Conservation (phyloP, 2,329 filamentous ascomycete species). For the Cladosporium sp. region DNA sequence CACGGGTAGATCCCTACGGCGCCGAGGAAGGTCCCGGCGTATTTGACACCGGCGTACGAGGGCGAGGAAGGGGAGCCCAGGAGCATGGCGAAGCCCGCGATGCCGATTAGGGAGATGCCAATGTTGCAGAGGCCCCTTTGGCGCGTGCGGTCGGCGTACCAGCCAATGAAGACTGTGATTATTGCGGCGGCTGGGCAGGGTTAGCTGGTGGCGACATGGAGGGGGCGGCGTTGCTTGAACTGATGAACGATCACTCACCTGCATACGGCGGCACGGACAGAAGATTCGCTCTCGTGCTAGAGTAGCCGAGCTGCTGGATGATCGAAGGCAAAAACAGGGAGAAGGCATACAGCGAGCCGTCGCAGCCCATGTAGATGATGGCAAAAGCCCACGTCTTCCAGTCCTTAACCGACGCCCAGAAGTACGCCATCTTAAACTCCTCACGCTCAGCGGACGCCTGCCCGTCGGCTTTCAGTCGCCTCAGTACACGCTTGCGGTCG, state of each 20-base stretch:
- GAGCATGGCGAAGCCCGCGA: slow-evolving; percentile 74
- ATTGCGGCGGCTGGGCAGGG: slow-evolving; percentile 50
- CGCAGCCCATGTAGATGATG: slow-evolving; percentile 70
- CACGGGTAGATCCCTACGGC: slow-evolving; percentile 85
- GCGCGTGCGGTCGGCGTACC: slow-evolving; percentile 66
- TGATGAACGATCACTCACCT: neutral
- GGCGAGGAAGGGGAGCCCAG: slow-evolving; percentile 48
- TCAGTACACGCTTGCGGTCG: slow-evolving; percentile 66
- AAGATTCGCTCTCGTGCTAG: slow-evolving; percentile 59
- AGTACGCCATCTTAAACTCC: slow-evolving; percentile 64
- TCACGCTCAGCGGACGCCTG: slow-evolving; percentile 71
- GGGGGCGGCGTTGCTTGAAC: too few species aligned
- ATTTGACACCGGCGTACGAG: slow-evolving; percentile 59
- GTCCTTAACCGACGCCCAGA: slow-evolving; percentile 67
- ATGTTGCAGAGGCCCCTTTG: slow-evolving; percentile 79
- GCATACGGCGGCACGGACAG: slow-evolving; percentile 72
- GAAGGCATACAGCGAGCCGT: slow-evolving; percentile 69
- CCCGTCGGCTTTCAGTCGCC: slow-evolving; percentile 62
- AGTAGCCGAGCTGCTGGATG: slow-evolving; percentile 55
- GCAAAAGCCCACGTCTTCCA: slow-evolving; percentile 79
- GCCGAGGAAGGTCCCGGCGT: slow-evolving; percentile 76
- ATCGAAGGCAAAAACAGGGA: slow-evolving; percentile 75
- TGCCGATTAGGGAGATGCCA: slow-evolving; percentile 59
- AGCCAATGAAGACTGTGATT: slow-evolving; percentile 64
- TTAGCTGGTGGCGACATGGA: neutral